Evolutionary conservation across 192 early-diverging fungal species (phyloP), one percentile per base, ranked within the genome.

Genomic region (Coemansia sp.): DNA sequence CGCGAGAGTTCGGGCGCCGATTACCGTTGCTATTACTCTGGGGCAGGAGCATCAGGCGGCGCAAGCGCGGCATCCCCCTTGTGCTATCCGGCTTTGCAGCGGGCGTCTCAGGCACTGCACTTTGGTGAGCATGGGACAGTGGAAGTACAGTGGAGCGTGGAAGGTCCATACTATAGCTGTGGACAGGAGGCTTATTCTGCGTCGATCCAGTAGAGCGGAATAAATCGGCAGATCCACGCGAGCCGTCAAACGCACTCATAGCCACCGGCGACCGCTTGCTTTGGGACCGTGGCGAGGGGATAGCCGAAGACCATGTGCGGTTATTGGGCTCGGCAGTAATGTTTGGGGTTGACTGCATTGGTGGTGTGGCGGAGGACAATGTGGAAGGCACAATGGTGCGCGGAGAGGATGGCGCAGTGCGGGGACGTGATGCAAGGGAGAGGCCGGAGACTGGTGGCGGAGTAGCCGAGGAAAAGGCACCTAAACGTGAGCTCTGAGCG

Each of bases 91-190:
- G 36, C 58, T 76, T 31, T 31, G 23, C 27, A 25, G 5, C 55
- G 17, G 10, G 29, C 0, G 31, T 5, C 29, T 57, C 55, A 11
- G 55, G 27, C 25, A 12, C 27, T 32, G 27, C 55, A 6, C 27
- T 14, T 32, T 59, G 57, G 59, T 36, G 11, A 19, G 34, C 21
- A 5, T 11, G 59, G 10, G 59, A 5, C 15, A 58, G 55, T 5
- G 27, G 64, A n/a, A 44, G 44, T 0, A 21, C 8, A 5, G 34
- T 25, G 38, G 64, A 3, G 21, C 76, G 67, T 23, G 76, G 71
- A 12, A 80, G 60, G 25, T 80, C 77, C 73, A 74, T 70, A 66
- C 77, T 80, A 48, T 73, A 45, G 71, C 71, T 69, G 59, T 46
- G 42, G n/a, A 25, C 62, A 9, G 46, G 37, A 10, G 25, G 44